These are phyloP conservation scores for Ilex aquifolium DNA, from an alignment of 257 asterid species.

Conservation along the genomic window DNA sequence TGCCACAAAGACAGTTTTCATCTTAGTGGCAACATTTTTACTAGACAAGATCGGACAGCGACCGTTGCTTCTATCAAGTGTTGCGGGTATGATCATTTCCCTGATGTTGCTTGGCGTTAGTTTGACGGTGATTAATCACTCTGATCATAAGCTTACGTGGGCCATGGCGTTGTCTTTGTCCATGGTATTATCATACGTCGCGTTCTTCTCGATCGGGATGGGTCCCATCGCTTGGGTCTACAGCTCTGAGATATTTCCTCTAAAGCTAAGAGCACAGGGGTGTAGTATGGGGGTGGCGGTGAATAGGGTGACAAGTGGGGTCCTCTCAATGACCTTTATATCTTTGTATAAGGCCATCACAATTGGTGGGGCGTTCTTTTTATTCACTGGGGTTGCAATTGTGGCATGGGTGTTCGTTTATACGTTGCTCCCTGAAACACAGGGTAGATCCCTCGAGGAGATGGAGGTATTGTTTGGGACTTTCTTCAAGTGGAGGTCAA, in stretches of 20 bases:
- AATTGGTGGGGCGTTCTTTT: slow-evolving; percentile 55
- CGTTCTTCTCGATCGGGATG: slow-evolving; percentile 64
- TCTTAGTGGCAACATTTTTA: slow-evolving; percentile 65
- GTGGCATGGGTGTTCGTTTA: slow-evolving; percentile 45
- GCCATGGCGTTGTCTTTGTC: slow-evolving; percentile 30
- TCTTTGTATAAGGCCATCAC: slow-evolving; percentile 31
- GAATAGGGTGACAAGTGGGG: slow-evolving; percentile 61
- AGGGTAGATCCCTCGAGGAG: slow-evolving; percentile 58
- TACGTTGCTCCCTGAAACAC: slow-evolving; percentile 57
- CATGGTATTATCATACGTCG: slow-evolving; percentile 42
- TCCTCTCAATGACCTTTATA: slow-evolving; percentile 54
- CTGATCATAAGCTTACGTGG: slow-evolving; percentile 34
- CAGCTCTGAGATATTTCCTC: slow-evolving; percentile 63
- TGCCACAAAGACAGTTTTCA: slow-evolving; percentile 57
- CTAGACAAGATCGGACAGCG: slow-evolving; percentile 70
- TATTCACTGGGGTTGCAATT: slow-evolving; percentile 36
- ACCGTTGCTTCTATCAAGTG: slow-evolving; percentile 53
- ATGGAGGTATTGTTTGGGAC: slow-evolving; percentile 60
- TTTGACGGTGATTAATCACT: slow-evolving; percentile 27
- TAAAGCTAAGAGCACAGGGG: slow-evolving; percentile 60
- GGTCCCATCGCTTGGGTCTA: slow-evolving; percentile 77
- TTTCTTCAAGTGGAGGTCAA: slow-evolving; percentile 48
- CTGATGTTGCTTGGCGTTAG: slow-evolving; percentile 31
- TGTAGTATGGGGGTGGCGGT: slow-evolving; percentile 54
- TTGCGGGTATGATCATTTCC: slow-evolving; percentile 55